phyloP scores from a whole-genome alignment of 768 basidiomycete species.

The Hygrophoropsis aurantiaca region DNA sequence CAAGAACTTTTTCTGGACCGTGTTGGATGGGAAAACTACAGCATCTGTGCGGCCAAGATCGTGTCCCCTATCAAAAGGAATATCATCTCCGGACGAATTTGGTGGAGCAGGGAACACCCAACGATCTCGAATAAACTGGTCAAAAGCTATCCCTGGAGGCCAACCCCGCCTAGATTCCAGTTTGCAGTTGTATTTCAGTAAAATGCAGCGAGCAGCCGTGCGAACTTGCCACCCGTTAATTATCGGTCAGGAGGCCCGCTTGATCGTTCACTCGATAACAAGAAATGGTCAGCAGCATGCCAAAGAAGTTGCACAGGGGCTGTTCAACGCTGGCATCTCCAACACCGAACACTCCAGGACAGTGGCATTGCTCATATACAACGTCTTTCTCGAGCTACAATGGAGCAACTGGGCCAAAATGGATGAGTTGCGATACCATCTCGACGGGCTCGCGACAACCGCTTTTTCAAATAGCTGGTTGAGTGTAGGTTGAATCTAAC shows the following conservation, averaged over 20 bases:
- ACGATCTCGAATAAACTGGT: background rate
- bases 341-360: constrained; percentile 1
- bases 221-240: constrained; percentile 2
- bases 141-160: background rate
- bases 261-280: background rate
- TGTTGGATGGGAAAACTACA: constrained; percentile 2
- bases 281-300: background rate
- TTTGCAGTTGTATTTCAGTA: constrained; percentile 3
- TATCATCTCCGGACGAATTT: background rate
- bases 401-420: background rate
- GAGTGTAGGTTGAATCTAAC: background rate
- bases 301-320: background rate
- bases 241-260: constrained; percentile 3
- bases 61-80: background rate
- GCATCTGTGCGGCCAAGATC: background rate
- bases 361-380: constrained; percentile 2
- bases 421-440: background rate
- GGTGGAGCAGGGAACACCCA: background rate
- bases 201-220: background rate
- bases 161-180: background rate
- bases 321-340: constrained; percentile 1
- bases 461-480: background rate
- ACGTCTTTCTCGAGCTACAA: constrained; percentile 2
- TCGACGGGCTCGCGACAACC: background rate
- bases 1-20: constrained; percentile 2